Evolutionary conservation across 768 basidiomycete species (phyloP).

Genomic region (Lentinula raphanica): DNA sequence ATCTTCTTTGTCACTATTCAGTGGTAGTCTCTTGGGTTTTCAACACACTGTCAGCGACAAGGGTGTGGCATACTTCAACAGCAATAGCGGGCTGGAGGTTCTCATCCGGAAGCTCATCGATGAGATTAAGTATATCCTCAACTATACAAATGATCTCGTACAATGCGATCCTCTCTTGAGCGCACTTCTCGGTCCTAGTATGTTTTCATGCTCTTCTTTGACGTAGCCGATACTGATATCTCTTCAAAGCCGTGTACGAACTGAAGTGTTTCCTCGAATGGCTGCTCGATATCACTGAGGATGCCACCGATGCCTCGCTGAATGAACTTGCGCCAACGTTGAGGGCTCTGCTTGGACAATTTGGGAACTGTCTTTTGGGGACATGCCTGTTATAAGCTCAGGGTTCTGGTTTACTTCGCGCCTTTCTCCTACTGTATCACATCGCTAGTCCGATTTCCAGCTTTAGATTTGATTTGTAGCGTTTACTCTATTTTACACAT

Average conservation of each 20-base stretch:
- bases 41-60: constrained; percentile 34
- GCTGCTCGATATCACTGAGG: constrained; percentile 42
- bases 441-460: constrained; percentile 17
- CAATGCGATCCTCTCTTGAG: constrained; percentile 41
- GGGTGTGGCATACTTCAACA: constrained; percentile 49
- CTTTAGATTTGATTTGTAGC: constrained; percentile 28
- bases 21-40: constrained; percentile 25
- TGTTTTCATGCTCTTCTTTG: constrained; percentile 8
- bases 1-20: constrained; percentile 17
- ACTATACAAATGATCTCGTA: constrained; percentile 25
- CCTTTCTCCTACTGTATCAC: constrained; percentile 16
- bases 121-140: constrained; percentile 40
- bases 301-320: constrained; percentile 42
- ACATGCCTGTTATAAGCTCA: background rate
- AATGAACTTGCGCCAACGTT: constrained; percentile 37
- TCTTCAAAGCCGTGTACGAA: constrained; percentile 44
- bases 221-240: background rate
- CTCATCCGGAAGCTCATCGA: constrained; percentile 47
- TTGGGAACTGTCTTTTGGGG: background rate
- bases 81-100: constrained; percentile 36
- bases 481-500: constrained; percentile 7
- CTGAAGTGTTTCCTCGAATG: constrained; percentile 57
- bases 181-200: constrained; percentile 51
- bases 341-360: constrained; percentile 18
- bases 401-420: constrained; percentile 22